phyloP scores from a whole-genome alignment of 2,329 filamentous ascomycete genomes.

The Didymella keratinophila region DNA sequence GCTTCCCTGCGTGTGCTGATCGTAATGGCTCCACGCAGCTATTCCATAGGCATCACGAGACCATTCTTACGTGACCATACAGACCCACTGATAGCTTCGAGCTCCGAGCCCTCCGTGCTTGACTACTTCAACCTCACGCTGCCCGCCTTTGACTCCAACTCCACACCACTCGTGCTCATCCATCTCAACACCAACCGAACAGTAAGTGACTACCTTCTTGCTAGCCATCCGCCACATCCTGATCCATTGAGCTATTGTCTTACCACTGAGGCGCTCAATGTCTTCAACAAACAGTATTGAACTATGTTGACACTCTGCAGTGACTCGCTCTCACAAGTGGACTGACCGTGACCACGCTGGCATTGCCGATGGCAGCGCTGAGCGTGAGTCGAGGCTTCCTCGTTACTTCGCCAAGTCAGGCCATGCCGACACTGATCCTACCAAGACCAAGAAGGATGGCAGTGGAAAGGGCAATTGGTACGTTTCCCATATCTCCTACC shows the following conservation, averaged over 20 bases:
- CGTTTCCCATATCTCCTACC: conserved; percentile 43
- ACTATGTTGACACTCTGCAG: conserved; percentile 56
- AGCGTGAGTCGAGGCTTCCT: conserved; percentile 76
- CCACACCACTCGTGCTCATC: conserved; percentile 29
- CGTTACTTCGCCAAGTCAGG: conserved; percentile 94
- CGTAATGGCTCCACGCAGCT: conserved; percentile 35
- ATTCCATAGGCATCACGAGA: conserved; percentile 42
- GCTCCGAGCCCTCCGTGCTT: conserved; percentile 36
- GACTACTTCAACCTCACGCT: conserved; percentile 39
- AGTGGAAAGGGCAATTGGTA: conserved; percentile 95
- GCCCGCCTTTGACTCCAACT: conserved; percentile 27
- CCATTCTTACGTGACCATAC: conserved; percentile 32
- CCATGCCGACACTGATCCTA: conserved; percentile 80
- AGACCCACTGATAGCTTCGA: conserved; percentile 39
- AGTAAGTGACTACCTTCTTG: conserved; percentile 39
- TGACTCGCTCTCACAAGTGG: conserved; percentile 97
- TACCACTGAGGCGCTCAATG: conserved; percentile 4
- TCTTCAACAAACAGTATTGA: not conserved
- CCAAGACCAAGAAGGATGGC: conserved; percentile 96
- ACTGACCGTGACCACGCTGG: conserved; percentile 91
- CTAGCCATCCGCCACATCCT: not conserved
- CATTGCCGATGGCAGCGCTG: conserved; percentile 75
- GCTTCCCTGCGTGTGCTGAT: conserved; percentile 21
- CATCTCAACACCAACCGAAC: conserved; percentile 30
- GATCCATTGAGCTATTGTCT: conserved; percentile 16